Base-by-base conservation (phyloP, 2,329 filamentous ascomycete genomes). In the Talaromyces marneffei region DNA sequence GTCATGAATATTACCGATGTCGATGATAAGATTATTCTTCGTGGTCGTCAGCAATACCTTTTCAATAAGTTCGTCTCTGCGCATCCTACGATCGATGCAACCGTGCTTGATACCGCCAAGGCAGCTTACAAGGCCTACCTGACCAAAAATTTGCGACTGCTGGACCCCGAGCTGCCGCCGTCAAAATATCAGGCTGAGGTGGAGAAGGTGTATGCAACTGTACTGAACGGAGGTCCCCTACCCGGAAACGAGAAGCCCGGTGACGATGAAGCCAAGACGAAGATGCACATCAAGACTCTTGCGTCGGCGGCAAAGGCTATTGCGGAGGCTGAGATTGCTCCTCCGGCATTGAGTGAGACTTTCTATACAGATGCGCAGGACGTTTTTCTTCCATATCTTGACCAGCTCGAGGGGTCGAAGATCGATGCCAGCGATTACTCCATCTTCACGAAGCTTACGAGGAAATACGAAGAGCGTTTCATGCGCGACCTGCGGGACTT, bases 1-100 rank as follows among this genome's bases (percentile, higher is more conserved):
- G 90, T 96, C 66, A 94, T 95, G 88, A 96, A 96, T 77, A 91
- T 94, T 65, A 96, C 92, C 29, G 92, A 93, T 69, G 83, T 93
- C 40, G 89, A 92, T 67, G 87, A 90, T 75, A 89, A 89, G 82
- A 90, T 87, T 69, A 86, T 86, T 64, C 72, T 87, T 14, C 79
- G 83, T 60, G 85, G 89, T 14, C 82, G 93, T 70, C 87, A 94
- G 76, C 88, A 94, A 70, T 85, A 92, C 71, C 77, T 97, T 37
- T 86, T 96, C 61, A 78, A 76, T 50, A 84, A 93, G 64, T 87
- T 90, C 72, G 85, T 89, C 57, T 70, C 73, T 3, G 70, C 79
- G 35, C 80, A 85, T 67, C 75, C 78, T 52, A 69, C 67, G 10
- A 68, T 79, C 39, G 73, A 75, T 37, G 69, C 68, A 16, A 75